These are phyloP conservation scores for Populus pruinosa DNA, from an alignment of 345 rosid species.

Conservation along the genomic window DNA sequence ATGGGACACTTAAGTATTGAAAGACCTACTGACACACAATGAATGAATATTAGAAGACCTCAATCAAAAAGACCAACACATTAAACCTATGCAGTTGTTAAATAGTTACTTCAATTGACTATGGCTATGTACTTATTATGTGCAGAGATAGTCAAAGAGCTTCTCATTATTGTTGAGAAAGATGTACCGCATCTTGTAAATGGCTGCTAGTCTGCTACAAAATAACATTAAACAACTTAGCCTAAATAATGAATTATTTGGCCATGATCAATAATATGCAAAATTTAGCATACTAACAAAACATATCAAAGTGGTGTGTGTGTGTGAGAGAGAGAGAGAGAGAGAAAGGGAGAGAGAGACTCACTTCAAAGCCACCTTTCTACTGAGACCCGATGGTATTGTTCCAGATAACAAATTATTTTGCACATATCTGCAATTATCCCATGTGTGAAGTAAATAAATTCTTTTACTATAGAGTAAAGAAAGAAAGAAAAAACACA, in stretches of 20 bases:
- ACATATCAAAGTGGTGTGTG: not conserved
- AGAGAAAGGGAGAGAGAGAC: conserved; percentile 25
- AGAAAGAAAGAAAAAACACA: not conserved
- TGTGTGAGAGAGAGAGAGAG: not conserved
- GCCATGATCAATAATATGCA: not conserved
- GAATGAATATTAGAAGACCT: not conserved
- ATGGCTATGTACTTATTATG: not conserved
- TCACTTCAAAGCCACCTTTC: conserved; percentile 60
- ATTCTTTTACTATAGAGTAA: not conserved
- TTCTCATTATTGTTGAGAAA: not conserved
- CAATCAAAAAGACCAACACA: not conserved
- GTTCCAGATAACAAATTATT: conserved; percentile 76
- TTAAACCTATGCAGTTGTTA: not conserved
- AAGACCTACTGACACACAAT: not conserved
- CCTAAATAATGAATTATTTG: not conserved
- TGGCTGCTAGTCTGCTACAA: not conserved
- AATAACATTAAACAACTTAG: not conserved
- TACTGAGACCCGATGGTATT: conserved; percentile 57
- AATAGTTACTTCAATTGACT: not conserved
- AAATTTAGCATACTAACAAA: not conserved
- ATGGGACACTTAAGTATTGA: not conserved
- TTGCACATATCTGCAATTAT: conserved; percentile 71
- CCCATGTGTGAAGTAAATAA: conserved; percentile 21
- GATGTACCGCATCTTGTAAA: not conserved
- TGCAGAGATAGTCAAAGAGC: not conserved